phyloP scores from a whole-genome alignment of 768 basidiomycete species.

The Amylocystis lapponica region DNA sequence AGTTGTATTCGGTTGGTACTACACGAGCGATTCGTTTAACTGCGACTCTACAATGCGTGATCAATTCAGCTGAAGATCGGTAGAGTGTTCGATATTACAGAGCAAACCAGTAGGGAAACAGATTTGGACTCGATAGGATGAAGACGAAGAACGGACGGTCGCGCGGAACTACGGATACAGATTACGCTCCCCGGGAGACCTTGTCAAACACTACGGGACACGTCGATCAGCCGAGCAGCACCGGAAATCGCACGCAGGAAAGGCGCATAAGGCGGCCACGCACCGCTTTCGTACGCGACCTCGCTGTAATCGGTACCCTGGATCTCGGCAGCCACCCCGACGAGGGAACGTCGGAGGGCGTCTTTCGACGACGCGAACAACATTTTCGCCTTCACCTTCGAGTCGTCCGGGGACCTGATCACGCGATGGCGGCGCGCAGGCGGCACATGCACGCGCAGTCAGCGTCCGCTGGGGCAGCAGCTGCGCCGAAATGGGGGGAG shows the following conservation, averaged over 20 bases:
- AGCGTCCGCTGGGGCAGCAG: neutral
- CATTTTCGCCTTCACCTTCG: slow-evolving; percentile 92
- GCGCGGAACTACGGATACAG: neutral
- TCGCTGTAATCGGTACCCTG: slow-evolving; percentile 81
- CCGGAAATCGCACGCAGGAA: neutral
- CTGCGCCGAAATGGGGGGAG: neutral
- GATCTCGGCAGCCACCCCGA: slow-evolving; percentile 75
- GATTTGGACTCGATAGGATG: slow-evolving; percentile 1
- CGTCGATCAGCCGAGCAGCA: neutral
- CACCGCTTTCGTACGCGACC: slow-evolving; percentile 66
- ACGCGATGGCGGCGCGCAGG: neutral
- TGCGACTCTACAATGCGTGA: slow-evolving; percentile 20
- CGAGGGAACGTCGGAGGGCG: slow-evolving; percentile 63
- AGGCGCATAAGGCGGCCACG: slow-evolving; percentile 19
- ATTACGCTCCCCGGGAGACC: slow-evolving; percentile 18
- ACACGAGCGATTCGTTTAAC: slow-evolving; percentile 13
- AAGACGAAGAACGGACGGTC: neutral
- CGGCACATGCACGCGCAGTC: slow-evolving; percentile 7
- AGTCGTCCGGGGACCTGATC: slow-evolving; percentile 80
- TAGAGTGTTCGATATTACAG: slow-evolving; percentile 6
- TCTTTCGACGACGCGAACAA: slow-evolving; percentile 85
- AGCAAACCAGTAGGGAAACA: slow-evolving; percentile 10
- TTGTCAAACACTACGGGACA: slow-evolving; percentile 21
- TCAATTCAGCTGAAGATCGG: slow-evolving; percentile 8
- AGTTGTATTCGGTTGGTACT: slow-evolving; percentile 1